phyloP scores from a whole-genome alignment of 2,329 filamentous ascomycete genomes.

The Drechslerella stenobrocha region DNA sequence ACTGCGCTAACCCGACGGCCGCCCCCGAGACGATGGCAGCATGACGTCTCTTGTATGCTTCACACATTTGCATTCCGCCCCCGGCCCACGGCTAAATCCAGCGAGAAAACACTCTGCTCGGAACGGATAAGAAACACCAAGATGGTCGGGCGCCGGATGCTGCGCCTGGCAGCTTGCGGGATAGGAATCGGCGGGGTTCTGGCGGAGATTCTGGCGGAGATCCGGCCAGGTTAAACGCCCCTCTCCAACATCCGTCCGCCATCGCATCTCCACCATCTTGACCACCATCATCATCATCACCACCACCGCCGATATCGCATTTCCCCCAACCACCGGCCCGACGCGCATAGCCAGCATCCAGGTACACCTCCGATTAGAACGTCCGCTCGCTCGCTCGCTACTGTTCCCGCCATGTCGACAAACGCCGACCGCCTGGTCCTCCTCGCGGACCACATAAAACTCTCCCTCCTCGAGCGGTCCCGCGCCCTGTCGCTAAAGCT shows the following conservation, averaged over 20 bases:
- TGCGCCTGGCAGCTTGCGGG: too few relatives aligned
- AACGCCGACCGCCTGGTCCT: conserved; percentile 74
- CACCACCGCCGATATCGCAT: neutral
- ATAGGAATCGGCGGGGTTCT: too few relatives aligned
- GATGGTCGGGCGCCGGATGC: too few relatives aligned
- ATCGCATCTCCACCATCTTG: neutral
- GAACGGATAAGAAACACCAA: too few relatives aligned
- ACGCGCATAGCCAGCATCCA: neutral
- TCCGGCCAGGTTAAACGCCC: neutral
- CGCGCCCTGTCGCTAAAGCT: conserved; percentile 80
- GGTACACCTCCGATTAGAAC: neutral
- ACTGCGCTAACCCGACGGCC: neutral
- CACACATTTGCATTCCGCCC: too few relatives aligned
- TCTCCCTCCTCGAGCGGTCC: conserved; percentile 88
- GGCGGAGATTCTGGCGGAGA: too few relatives aligned
- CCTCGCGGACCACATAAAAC: conserved; percentile 93
- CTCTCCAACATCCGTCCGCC: neutral
- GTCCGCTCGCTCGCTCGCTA: neutral
- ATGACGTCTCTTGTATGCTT: too few relatives aligned
- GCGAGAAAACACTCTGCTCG: too few relatives aligned
- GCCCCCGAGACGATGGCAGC: neutral
- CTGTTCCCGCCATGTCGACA: conserved; percentile 39
- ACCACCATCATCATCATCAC: neutral
- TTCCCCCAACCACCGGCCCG: neutral
- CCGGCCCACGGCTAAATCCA: too few relatives aligned